phyloP scores from a whole-genome alignment of 192 early-diverging fungal genomes.

The Diversispora epigaea region DNA sequence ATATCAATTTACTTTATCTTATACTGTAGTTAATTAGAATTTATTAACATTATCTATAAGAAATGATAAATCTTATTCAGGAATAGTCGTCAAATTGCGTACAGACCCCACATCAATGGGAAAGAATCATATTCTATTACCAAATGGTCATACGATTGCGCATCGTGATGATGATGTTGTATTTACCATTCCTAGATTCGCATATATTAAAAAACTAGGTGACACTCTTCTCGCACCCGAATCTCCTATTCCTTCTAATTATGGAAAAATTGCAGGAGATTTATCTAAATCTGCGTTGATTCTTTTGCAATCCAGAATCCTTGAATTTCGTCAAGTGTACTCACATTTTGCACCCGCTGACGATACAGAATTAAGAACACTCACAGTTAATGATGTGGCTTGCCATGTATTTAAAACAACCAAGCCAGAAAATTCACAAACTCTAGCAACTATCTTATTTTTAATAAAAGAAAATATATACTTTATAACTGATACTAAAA shows the following conservation, averaged over 20 bases:
- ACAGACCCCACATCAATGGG: too few species aligned
- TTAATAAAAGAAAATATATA: constrained; percentile 53
- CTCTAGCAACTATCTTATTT: constrained; percentile 60
- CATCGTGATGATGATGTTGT: constrained; percentile 48
- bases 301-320: constrained; percentile 39
- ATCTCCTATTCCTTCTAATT: constrained; percentile 12
- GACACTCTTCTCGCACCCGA: constrained; percentile 17
- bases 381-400: constrained; percentile 39
- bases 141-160: too few species aligned
- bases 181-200: constrained; percentile 46
- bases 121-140: too few species aligned
- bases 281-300: constrained; percentile 40
- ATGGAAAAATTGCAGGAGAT: constrained; percentile 28
- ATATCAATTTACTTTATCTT: too few species aligned
- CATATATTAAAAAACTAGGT: constrained; percentile 15
- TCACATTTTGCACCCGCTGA: constrained; percentile 36
- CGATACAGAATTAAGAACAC: constrained; percentile 21
- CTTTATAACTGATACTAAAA: constrained; percentile 46
- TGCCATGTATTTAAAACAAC: constrained; percentile 40
- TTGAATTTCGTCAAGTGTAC: constrained; percentile 40
- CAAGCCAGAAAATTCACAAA: constrained; percentile 9
- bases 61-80: too few species aligned
- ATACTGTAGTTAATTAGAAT: too few species aligned
- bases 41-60: too few species aligned
- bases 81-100: too few species aligned